Evolutionary conservation across 768 basidiomycete genomes (phyloP), one percentile per base, ranked within the genome.

Genomic region (Wakefieldia striispora): DNA sequence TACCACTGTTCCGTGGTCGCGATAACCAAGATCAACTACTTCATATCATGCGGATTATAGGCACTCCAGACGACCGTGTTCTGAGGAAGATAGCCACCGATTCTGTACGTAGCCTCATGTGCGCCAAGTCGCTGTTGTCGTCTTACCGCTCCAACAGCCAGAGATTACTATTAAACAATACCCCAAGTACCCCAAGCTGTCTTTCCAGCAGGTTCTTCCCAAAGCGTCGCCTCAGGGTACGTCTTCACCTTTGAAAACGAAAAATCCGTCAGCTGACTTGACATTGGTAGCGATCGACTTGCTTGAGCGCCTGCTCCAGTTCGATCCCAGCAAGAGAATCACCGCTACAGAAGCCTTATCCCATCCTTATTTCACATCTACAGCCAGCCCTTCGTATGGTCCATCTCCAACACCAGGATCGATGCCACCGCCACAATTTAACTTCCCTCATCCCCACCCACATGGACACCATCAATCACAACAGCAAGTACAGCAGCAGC

Each of bases 1-100:
- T 94, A 6, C 97, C 97, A 23, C 79, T 99, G 24, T 99, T 99
- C 78, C 80, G 95, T 56, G 97, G 97, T 19, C 77, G 95, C 54
- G 97, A 98, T 67, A 97, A 97, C 62, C 88, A 94, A 57, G 97
- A 99, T 68, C 97, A 99, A 66, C 75, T 99, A n/a, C 77, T 93
- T 39, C 93, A 95, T 61, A 99, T 99, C 64, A 95, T 98, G 86
- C 81, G 94, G 61, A 91, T 98, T 42, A 83, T 98, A 51, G 97
- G 97, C 13, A 98, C 95, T 0, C 97, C 97, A 3, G 85, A 88
- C 49, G 92, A 97, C 43, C 79, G 84, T 16, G 86, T 88, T 21
- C 77, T 98, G 43, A 80, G 86, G 55, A 92, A 97, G 69, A 95
- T 98, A 69, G 79, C 80, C 37, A 83, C 83, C 38, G 94, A 99